Conservation (phyloP, 352 stramenopile genomes). For the Elongisporangium prolatum region DNA sequence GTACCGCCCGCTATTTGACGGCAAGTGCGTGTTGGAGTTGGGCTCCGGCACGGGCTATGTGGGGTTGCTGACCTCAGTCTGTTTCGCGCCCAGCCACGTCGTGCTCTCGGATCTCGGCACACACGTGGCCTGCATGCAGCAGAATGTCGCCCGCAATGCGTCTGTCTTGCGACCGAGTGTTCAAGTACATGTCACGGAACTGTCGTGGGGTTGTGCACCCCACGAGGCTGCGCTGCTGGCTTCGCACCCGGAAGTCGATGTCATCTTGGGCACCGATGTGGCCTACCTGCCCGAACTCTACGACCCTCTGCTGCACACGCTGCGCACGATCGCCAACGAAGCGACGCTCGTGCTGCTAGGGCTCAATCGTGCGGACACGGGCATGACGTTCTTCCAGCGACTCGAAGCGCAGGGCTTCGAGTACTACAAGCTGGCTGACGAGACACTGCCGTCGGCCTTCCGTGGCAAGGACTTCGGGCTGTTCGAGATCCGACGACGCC, state of each 20-base stretch:
- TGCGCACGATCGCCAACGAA: constrained; percentile 33
- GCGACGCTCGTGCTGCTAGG: constrained; percentile 63
- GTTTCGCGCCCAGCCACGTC: constrained; percentile 52
- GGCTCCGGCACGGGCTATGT: constrained; percentile 78
- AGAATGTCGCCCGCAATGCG: constrained; percentile 54
- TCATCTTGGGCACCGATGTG: constrained; percentile 80
- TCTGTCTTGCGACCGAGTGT: constrained; percentile 20
- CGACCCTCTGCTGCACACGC: constrained; percentile 63
- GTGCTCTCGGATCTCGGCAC: constrained; percentile 61
- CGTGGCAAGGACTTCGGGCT: constrained; percentile 77
- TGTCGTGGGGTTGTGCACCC: constrained; percentile 41
- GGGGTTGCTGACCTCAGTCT: constrained; percentile 55
- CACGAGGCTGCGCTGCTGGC: constrained; percentile 47
- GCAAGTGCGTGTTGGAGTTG: constrained; percentile 65
- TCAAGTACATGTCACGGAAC: constrained; percentile 46
- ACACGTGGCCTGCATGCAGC: constrained; percentile 51
- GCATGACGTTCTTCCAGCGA: constrained; percentile 55
- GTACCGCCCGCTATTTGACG: constrained; percentile 51
- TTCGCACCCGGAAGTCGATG: constrained; percentile 38
- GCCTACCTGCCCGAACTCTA: constrained; percentile 74
- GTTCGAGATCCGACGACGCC: constrained; percentile 57
- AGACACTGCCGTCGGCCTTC: constrained; percentile 43
- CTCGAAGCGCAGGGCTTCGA: constrained; percentile 68
- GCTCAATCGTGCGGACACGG: constrained; percentile 68
- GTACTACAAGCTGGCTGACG: constrained; percentile 80